phyloP scores from a whole-genome alignment of 2,329 filamentous ascomycete species.

The Diplocarpon mali region DNA sequence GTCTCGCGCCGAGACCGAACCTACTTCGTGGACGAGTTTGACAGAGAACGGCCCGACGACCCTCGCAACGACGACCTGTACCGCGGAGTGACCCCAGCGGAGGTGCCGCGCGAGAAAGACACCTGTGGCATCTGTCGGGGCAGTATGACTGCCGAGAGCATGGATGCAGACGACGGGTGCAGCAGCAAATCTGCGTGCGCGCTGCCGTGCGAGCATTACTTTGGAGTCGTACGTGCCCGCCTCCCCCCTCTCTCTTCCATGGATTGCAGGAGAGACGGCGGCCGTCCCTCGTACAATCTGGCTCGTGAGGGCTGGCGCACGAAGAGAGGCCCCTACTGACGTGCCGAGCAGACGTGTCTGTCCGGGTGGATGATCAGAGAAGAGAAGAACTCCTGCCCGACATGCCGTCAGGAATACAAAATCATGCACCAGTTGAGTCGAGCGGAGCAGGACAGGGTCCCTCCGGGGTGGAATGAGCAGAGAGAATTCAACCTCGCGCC shows the following conservation, averaged over 20 bases:
- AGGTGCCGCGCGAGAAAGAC: background rate
- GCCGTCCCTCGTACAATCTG: background rate
- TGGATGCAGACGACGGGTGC: background rate
- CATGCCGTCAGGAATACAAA: conserved; percentile 1
- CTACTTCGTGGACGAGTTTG: background rate
- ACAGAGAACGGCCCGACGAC: background rate
- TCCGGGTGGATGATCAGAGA: background rate
- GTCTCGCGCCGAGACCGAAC: background rate
- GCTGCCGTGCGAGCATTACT: conserved; percentile 3
- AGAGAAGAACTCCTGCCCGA: background rate
- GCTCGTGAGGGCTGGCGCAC: background rate
- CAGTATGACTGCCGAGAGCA: background rate
- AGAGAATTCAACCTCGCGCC: background rate
- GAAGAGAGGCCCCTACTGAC: background rate
- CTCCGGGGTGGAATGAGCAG: background rate
- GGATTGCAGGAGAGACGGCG: too few species aligned
- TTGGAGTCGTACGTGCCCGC: background rate
- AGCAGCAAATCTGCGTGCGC: background rate
- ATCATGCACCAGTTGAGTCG: background rate
- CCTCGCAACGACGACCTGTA: background rate
- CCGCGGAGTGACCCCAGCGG: background rate
- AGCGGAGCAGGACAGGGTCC: background rate
- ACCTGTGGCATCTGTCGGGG: background rate
- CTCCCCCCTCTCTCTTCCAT: background rate
- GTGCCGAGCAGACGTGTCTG: background rate